Evolutionary conservation across 495 filamentous ascomycete species (phyloP).

Genomic region (Corynascus novoguineensis): DNA sequence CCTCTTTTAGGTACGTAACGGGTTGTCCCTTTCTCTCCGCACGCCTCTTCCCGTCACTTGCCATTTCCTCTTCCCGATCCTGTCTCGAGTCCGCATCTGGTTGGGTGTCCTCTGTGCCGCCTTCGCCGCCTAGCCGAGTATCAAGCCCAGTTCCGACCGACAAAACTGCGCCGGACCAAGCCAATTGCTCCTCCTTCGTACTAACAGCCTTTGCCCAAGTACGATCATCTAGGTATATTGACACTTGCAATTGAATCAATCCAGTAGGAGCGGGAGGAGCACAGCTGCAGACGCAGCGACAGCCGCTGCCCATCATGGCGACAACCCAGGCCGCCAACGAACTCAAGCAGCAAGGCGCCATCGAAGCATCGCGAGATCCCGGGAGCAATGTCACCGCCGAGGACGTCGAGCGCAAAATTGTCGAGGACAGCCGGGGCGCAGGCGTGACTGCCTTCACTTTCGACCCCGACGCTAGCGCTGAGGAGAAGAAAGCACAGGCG

Average conservation of each 20-base stretch:
- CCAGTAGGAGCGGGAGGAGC: constrained; percentile 10
- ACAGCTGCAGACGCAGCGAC: constrained; percentile 18
- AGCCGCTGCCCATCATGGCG: constrained; percentile 32
- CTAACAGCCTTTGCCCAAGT: not conserved
- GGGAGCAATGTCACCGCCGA: constrained; percentile 62
- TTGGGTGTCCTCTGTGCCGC: constrained; percentile 16
- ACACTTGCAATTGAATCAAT: constrained; percentile 20
- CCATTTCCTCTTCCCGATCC: not conserved
- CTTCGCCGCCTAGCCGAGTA: constrained; percentile 9
- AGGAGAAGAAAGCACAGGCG: constrained; percentile 76
- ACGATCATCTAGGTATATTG: not conserved
- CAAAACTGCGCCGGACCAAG: not conserved
- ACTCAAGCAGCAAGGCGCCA: constrained; percentile 70
- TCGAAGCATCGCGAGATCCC: constrained; percentile 66
- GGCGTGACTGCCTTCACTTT: constrained; percentile 79
- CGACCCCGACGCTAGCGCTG: constrained; percentile 75
- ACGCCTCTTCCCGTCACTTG: constrained; percentile 1
- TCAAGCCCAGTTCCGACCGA: not conserved
- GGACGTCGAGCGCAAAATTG: constrained; percentile 61
- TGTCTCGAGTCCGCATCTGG: not conserved
- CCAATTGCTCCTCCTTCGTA: not conserved
- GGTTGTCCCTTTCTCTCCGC: too few species aligned
- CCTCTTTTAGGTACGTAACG: too few species aligned
- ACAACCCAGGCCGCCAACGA: constrained; percentile 44
- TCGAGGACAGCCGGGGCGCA: constrained; percentile 68